Evolutionary conservation across 169 alveolate species (phyloP), one percentile per base, ranked within the genome.

Genomic region (Pseudocohnilembus persalinus): DNA sequence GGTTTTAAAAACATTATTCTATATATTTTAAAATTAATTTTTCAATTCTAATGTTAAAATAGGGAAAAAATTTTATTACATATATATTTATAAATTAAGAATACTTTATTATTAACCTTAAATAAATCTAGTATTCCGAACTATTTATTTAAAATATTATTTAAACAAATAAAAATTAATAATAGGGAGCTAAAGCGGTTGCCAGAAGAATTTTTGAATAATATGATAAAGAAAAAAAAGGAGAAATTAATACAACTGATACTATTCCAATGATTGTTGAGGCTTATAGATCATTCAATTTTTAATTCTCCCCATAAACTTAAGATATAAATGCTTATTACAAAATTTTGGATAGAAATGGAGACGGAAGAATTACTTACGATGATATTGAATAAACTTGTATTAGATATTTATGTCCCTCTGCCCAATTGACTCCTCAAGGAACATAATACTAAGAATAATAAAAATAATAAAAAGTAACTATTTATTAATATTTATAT

Each of bases 191-290:
- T n/a, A 86, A 86, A 82, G 31, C 73, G 20, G 90, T 86, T 1
- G 90, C 90, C n/a, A 86, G 81, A 76, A 86, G 82, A 86, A 31
- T 86, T 15, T 86, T 86, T 77, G 90, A 86, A 35, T 73, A 83
- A 27, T 86, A 86, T 82, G 90, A 86, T 81, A 86, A 83, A 77
- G 83, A 81, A 64, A 80, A 87, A 76, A 86, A 86, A 65, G 90
- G 90, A 27, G 73, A 64, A 16, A 79, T 86, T 76, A 87, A 86
- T 74, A 74, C 74, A 49, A 65, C 73, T 33, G 90, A 86, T 31
- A 33, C 85, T 64, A 75, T 86, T 31, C 90, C 90, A 32, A 86
- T 86, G 90, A 86, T 86, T 31, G 85, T 82, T 74, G 90, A 86
- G 74, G 86, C 90, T 30, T 86, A 86, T 68, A 86, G 80, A 82